phyloP scores from a whole-genome alignment of 2,329 filamentous ascomycete species.

The Nothomitra cinnamomea region DNA sequence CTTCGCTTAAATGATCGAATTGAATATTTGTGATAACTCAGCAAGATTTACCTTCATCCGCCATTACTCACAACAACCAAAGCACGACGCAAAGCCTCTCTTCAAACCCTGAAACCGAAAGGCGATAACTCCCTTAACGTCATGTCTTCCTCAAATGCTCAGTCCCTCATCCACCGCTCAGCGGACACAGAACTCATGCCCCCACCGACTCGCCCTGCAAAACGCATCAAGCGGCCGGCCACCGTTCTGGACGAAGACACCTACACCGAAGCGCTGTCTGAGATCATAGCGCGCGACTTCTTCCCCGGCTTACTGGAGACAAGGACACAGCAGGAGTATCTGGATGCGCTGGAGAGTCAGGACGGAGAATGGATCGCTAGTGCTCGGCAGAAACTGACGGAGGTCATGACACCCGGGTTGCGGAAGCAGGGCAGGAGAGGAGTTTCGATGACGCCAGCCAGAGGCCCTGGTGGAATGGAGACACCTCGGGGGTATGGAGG shows the following conservation, averaged over 20 bases:
- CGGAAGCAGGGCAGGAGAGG: conserved; percentile 22
- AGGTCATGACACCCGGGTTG: conserved; percentile 43
- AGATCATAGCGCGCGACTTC: conserved; percentile 93
- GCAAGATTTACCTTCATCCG: too few species aligned
- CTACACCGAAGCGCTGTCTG: conserved; percentile 77
- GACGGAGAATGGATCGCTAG: conserved; percentile 74
- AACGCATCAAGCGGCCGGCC: conserved; percentile 80
- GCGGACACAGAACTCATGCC: conserved; percentile 63
- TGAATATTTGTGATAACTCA: too few species aligned
- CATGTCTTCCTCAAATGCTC: conserved; percentile 13
- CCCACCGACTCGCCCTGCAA: conserved; percentile 56
- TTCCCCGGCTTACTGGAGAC: conserved; percentile 82
- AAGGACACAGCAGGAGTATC: conserved; percentile 77
- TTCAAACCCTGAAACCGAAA: background rate
- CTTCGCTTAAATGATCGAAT: too few species aligned
- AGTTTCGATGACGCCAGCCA: conserved; percentile 22
- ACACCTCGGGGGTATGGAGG: conserved; percentile 53
- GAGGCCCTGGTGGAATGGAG: conserved; percentile 16
- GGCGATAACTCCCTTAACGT: background rate
- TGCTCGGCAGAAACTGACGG: conserved; percentile 42
- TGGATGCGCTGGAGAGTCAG: conserved; percentile 76
- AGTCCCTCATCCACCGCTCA: conserved; percentile 48
- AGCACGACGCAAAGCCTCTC: too few species aligned
- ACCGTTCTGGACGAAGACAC: conserved; percentile 84
- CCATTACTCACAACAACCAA: too few species aligned